Evolutionary conservation across 179 eudicot species (phyloP).

Genomic region (Spergularia azorica): DNA sequence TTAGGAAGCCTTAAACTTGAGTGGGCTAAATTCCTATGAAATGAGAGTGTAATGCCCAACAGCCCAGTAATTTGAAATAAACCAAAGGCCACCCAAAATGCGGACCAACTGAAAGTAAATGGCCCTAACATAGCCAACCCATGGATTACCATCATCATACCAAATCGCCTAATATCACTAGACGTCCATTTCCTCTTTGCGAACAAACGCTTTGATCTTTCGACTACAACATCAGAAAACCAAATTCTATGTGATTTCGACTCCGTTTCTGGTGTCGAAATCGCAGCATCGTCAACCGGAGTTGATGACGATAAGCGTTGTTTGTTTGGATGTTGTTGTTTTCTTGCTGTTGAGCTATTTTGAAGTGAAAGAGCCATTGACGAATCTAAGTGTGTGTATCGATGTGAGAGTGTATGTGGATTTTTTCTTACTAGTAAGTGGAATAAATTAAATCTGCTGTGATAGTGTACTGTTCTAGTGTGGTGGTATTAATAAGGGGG

Average conservation of each 20-base stretch:
- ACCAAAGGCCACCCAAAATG: too few species aligned
- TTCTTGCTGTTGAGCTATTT: not conserved
- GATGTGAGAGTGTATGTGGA: too few species aligned
- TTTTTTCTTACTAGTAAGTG: too few species aligned
- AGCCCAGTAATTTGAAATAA: too few species aligned
- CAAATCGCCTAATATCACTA: conserved; percentile 33
- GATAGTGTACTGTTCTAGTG: too few species aligned
- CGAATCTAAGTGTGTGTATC: too few species aligned
- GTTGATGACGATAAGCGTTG: not conserved
- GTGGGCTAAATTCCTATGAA: conserved; percentile 68
- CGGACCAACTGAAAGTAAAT: conserved; percentile 14
- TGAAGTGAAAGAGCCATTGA: not conserved
- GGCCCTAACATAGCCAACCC: conserved; percentile 64
- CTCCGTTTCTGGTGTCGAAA: not conserved
- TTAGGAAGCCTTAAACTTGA: conserved; percentile 75
- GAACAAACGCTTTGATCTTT: conserved; percentile 42
- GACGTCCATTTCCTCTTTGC: conserved; percentile 54
- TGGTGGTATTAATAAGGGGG: too few species aligned
- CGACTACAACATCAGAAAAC: conserved; percentile 33
- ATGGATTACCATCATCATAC: conserved; percentile 51
- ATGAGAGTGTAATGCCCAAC: too few species aligned
- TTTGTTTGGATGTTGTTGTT: not conserved
- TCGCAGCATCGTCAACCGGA: too few species aligned
- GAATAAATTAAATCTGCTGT: too few species aligned
- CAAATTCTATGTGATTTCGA: too few species aligned